A percentile compares a stretch with the other conserved stretches of the same genome.
Conservation (phyloP, 1,284 basidiomycete species). For the Vanrija sp. region DNA sequence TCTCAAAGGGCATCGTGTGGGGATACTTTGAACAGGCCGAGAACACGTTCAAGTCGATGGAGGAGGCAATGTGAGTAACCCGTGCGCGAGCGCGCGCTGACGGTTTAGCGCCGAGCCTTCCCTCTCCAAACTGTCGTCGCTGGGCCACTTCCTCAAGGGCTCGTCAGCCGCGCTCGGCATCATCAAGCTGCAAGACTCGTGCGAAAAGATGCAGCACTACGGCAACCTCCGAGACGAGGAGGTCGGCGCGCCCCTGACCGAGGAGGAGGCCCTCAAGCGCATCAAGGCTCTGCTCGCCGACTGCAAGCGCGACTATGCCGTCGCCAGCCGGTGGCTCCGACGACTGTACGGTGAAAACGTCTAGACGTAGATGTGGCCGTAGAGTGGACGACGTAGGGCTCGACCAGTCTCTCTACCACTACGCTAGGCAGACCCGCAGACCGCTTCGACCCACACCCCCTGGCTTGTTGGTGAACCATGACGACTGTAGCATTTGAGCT, state of each 20-base stretch:
- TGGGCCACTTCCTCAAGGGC: slow-evolving; percentile 92
- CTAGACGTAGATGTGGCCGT: slow-evolving; percentile 7
- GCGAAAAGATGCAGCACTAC: slow-evolving; percentile 85
- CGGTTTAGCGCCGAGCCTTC: slow-evolving; percentile 12
- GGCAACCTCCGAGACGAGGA: slow-evolving; percentile 56
- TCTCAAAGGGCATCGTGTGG: slow-evolving; percentile 69
- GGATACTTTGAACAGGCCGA: slow-evolving; percentile 77
- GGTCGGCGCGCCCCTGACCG: slow-evolving; percentile 51
- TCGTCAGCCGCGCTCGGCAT: slow-evolving; percentile 88
- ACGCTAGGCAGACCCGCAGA: too few species aligned
- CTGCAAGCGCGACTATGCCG: slow-evolving; percentile 59
- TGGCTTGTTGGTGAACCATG: not conserved
- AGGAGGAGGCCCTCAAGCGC: slow-evolving; percentile 60
- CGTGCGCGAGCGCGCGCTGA: not conserved
- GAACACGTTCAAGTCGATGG: slow-evolving; percentile 72
- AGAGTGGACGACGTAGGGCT: too few species aligned
- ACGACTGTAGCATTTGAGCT: slow-evolving; percentile 7
- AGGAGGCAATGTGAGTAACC: slow-evolving; percentile 65
- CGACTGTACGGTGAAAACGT: slow-evolving; percentile 51
- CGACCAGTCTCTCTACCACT: too few species aligned
- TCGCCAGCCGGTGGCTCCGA: slow-evolving; percentile 58
- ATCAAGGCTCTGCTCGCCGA: slow-evolving; percentile 57
- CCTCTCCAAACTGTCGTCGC: slow-evolving; percentile 58
- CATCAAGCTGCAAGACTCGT: slow-evolving; percentile 70
- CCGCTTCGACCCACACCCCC: too few species aligned